These are phyloP conservation scores for Trichoderma virens DNA, from an alignment of 495 filamentous ascomycete genomes.

Conservation along the genomic window DNA sequence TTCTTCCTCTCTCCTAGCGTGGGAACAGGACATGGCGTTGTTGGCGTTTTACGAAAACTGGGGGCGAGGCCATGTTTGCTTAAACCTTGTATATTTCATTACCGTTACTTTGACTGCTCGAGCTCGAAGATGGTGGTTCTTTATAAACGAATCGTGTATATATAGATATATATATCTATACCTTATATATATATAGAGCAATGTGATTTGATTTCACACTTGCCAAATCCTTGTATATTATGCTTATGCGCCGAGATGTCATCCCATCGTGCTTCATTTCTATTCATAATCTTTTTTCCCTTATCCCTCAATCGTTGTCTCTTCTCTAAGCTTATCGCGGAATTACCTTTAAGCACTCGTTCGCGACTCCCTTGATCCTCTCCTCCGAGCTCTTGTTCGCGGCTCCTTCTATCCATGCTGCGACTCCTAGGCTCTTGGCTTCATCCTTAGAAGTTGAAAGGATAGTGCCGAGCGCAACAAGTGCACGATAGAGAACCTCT, in stretches of 20 bases:
- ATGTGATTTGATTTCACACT: background rate
- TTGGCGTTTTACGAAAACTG: slow-evolving; percentile 14
- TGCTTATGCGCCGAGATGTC: background rate
- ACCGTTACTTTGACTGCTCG: background rate
- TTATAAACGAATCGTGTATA: background rate
- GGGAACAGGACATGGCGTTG: background rate
- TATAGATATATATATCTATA: too few relatives aligned
- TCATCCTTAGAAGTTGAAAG: slow-evolving; percentile 38
- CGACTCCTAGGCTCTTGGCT: slow-evolving; percentile 36
- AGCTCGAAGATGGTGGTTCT: background rate
- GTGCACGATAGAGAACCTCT: slow-evolving; percentile 73
- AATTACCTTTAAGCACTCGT: slow-evolving; percentile 51
- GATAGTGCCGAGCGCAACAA: slow-evolving; percentile 79
- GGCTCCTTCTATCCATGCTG: slow-evolving; percentile 32
- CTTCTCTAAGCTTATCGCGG: background rate
- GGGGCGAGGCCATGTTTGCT: background rate
- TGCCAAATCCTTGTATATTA: background rate
- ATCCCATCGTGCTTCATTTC: background rate
- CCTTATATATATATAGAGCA: background rate
- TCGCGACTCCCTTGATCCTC: slow-evolving; percentile 49
- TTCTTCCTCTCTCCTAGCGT: background rate
- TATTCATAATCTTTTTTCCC: background rate
- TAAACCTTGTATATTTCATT: background rate
- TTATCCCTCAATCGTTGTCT: background rate
- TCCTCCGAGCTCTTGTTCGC: slow-evolving; percentile 42